Evolutionary conservation across 305 asterid genomes (phyloP), one percentile per base, ranked within the genome.

Genomic region (Withania somnifera): DNA sequence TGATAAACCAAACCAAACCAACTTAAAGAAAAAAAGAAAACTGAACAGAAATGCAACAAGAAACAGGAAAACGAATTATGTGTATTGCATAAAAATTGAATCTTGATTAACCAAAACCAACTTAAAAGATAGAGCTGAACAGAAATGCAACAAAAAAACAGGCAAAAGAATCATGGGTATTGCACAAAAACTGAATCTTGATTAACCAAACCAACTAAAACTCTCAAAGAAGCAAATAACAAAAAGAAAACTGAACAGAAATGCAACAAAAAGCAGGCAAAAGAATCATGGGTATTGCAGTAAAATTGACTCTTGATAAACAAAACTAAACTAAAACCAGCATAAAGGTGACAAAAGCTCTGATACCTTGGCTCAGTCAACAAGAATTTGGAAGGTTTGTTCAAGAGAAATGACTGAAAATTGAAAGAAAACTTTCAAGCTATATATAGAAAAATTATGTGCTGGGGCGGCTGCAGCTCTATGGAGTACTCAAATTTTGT

Each of bases 361-460:
- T 47, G 47, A 38, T 38, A 79, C 83, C 83, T 42, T 53, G 85
- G 68, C 82, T 83, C 82, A 76, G 85, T 80, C 47, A 83, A 24
- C 68, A 45, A 71, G 54, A 82, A 73, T 30, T 40, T 45, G 67
- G 38, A 80, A 45, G 67, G 78, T 67, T 67, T 36, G 76, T 67
- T 67, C 71, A 14, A 30, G 4, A 63, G 24, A 63, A 63, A 7
- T 63, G 77, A 68, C 58, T 47, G 28, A 13, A 15, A 60, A 60
- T 6, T 60, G 42, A 60, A 1, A 30, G 61, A 45, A 42, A 2
- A 8, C 14, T 26, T 47, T n/a, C 79, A 47, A 47, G 36, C 24
- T 26, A 47, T 73, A 47, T 4, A 73, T 0, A 26, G 40, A 22
- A 7, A 14, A 26, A 3, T 73, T 40, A 26, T 26, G 60, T 47